A percentile compares a stretch with the other conserved stretches of the same genome.
Evolutionary conservation across 176 grass and related monocot genomes (phyloP).

Genomic region (Musa acuminata): DNA sequence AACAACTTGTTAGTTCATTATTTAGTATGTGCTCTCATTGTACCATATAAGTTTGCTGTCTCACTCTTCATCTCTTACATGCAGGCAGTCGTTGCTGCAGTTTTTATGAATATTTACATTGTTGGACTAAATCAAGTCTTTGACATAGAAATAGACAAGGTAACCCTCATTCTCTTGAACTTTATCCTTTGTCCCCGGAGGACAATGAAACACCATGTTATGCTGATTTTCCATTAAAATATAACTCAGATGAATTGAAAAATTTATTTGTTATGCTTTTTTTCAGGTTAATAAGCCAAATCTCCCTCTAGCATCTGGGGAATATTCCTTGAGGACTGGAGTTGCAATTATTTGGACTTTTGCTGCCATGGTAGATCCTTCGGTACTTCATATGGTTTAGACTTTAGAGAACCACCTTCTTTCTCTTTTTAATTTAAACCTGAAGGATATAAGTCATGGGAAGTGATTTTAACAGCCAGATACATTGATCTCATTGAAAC

Average conservation of each 20-base stretch:
- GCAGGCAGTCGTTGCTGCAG: slow-evolving; percentile 27
- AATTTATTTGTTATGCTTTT: not conserved
- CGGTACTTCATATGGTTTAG: not conserved
- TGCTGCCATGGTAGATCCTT: slow-evolving; percentile 52
- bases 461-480: not conserved
- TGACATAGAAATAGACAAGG: slow-evolving; percentile 98
- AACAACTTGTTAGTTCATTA: slow-evolving; percentile 14
- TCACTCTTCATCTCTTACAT: not conserved
- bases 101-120: slow-evolving; percentile 99
- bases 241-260: not conserved
- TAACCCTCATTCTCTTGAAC: slow-evolving; percentile 21
- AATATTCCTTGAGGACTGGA: slow-evolving; percentile 70
- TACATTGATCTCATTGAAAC: not conserved
- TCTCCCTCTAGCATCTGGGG: slow-evolving; percentile 91
- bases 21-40: not conserved
- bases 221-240: not conserved
- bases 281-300: slow-evolving; percentile 89
- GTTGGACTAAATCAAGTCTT: slow-evolving; percentile 93
- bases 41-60: not conserved
- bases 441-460: not conserved
- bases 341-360: slow-evolving; percentile 62
- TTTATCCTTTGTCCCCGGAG: not conserved
- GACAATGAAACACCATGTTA: not conserved
- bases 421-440: not conserved
- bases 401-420: not conserved